Percentiles rank a stretch among this genome's conserved stretches.
These are phyloP conservation scores for Aureobasidium sp. DNA, from an alignment of 2,329 filamentous ascomycete species.

Conservation along the genomic window DNA sequence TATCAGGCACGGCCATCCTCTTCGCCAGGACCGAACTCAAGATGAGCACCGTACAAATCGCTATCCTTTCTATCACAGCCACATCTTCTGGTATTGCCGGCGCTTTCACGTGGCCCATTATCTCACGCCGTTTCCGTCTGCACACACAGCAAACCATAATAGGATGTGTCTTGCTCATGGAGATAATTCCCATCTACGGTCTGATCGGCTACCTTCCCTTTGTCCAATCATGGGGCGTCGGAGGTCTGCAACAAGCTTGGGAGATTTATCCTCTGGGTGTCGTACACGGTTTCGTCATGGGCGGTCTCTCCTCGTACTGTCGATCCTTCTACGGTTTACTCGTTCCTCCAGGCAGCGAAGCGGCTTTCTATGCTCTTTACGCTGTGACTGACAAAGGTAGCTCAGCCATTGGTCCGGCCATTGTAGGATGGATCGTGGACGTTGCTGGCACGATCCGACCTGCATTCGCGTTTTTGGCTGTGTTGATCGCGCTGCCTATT, in stretches of 20 bases:
- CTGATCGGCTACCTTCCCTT: slow-evolving; percentile 75
- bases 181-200: slow-evolving; percentile 83
- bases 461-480: slow-evolving; percentile 79
- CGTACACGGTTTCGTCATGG: slow-evolving; percentile 82
- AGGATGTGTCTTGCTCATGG: slow-evolving; percentile 74
- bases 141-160: slow-evolving; percentile 76
- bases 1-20: slow-evolving; percentile 85
- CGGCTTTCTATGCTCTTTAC: slow-evolving; percentile 88
- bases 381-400: slow-evolving; percentile 94
- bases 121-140: slow-evolving; percentile 60
- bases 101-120: slow-evolving; percentile 75
- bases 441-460: slow-evolving; percentile 35
- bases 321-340: slow-evolving; percentile 82
- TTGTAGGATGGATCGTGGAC: slow-evolving; percentile 85
- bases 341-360: slow-evolving; percentile 84
- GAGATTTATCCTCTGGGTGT: slow-evolving; percentile 86
- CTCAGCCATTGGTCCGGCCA: slow-evolving; percentile 79
- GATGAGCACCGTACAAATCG: slow-evolving; percentile 78
- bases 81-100: slow-evolving; percentile 79
- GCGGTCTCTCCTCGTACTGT: slow-evolving; percentile 80
- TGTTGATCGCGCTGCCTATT: slow-evolving; percentile 67
- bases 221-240: slow-evolving; percentile 61
- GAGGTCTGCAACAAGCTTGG: slow-evolving; percentile 78
- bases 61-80: slow-evolving; percentile 81
- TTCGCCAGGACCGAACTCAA: slow-evolving; percentile 86